Percentiles rank a stretch among this genome's conserved stretches.
Evolutionary conservation across 768 basidiomycete genomes (phyloP).

Genomic region (Suillus decipiens): DNA sequence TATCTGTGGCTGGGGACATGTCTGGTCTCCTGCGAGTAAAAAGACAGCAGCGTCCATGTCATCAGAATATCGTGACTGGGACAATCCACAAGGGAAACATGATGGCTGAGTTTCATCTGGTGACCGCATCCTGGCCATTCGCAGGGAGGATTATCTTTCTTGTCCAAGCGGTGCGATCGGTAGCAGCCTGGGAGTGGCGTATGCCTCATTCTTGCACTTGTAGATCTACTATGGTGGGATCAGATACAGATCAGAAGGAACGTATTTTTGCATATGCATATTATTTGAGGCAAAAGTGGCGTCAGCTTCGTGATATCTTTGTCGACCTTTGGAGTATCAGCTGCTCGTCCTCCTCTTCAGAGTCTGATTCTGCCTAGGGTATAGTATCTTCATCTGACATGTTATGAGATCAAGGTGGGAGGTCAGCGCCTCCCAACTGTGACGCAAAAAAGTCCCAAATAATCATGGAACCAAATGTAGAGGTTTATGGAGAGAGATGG

Average conservation of each 20-base stretch:
- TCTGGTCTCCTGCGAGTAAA: slow-evolving; percentile 96
- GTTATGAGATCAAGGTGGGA: too few relatives aligned
- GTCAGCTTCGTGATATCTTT: too few relatives aligned
- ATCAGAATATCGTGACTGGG: slow-evolving; percentile 99
- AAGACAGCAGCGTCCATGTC: slow-evolving; percentile 99
- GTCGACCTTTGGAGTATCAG: too few relatives aligned
- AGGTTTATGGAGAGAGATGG: too few relatives aligned
- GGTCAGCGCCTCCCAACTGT: too few relatives aligned
- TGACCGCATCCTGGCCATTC: slow-evolving; percentile 91
- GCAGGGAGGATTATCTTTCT: slow-evolving; percentile 94
- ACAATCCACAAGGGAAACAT: slow-evolving; percentile 98
- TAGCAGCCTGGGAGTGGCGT: slow-evolving; percentile 94
- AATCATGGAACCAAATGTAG: too few relatives aligned
- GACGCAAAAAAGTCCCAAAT: too few relatives aligned
- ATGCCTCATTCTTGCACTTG: slow-evolving; percentile 93
- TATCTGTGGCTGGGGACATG: slow-evolving; percentile 98
- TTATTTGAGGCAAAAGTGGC: too few relatives aligned
- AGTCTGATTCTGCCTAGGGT: too few relatives aligned
- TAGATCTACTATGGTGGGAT: slow-evolving; percentile 70
- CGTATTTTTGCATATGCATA: slow-evolving; percentile 98
- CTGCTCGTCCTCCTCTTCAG: too few relatives aligned
- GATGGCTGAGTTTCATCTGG: slow-evolving; percentile 88
- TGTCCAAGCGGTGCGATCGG: slow-evolving; percentile 89
- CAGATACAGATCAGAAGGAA: slow-evolving; percentile 17
- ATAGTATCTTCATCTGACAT: too few relatives aligned